Evolutionary conservation across 1,284 basidiomycete genomes (phyloP).

Genomic region (Ganoderma leucocontextum): DNA sequence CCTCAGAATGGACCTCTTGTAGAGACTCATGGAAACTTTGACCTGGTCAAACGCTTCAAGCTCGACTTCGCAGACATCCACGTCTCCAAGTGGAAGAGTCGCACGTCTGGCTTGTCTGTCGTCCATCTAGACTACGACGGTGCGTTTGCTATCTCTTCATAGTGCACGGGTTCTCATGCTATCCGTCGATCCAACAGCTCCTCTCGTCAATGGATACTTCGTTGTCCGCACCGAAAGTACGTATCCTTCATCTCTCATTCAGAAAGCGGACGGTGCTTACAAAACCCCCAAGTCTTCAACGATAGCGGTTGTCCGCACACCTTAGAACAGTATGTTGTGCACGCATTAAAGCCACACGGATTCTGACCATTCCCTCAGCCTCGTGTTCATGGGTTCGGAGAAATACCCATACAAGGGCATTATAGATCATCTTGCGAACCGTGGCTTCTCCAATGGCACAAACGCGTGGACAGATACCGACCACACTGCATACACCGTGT

Average conservation of each 20-base stretch:
- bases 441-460: slow-evolving; percentile 94
- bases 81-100: slow-evolving; percentile 88
- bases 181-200: slow-evolving; percentile 56
- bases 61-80: slow-evolving; percentile 80
- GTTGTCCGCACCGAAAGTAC: slow-evolving; percentile 92
- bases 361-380: slow-evolving; percentile 48
- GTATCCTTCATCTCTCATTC: slow-evolving; percentile 35
- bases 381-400: slow-evolving; percentile 95
- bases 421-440: slow-evolving; percentile 96
- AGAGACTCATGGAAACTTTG: slow-evolving; percentile 76
- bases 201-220: slow-evolving; percentile 94
- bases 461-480: slow-evolving; percentile 89
- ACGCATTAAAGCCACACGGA: slow-evolving; percentile 1
- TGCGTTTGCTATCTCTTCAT: slow-evolving; percentile 40
- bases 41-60: slow-evolving; percentile 76
- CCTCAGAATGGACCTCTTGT: slow-evolving; percentile 11
- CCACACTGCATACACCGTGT: slow-evolving; percentile 95
- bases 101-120: slow-evolving; percentile 78
- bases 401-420: slow-evolving; percentile 98
- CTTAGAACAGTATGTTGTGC: slow-evolving; percentile 80
- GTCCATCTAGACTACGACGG: slow-evolving; percentile 88
- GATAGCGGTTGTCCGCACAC: slow-evolving; percentile 95
- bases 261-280: slow-evolving; percentile 7
- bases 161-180: neutral
- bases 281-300: slow-evolving; percentile 75